Evolutionary conservation across 192 early-diverging fungal species (phyloP).

Genomic region (Dissophora globulifera): DNA sequence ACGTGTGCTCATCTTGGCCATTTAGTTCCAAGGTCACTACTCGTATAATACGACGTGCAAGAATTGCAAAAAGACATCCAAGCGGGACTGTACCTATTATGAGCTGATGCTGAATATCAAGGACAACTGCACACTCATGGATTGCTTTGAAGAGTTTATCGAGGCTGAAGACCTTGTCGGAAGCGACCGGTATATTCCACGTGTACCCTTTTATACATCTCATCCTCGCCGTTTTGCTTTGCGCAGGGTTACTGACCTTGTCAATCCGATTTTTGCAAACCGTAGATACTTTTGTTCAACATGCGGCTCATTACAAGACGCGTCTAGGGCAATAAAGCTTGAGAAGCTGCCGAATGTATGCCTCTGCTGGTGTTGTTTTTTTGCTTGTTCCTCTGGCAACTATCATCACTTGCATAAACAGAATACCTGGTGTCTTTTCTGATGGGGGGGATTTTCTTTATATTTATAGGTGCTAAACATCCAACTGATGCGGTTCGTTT

Average conservation of each 20-base stretch:
- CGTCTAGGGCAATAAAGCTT: slow-evolving; percentile 33
- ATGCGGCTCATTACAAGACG: slow-evolving; percentile 50
- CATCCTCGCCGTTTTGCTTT: too few relatives aligned
- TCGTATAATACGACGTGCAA: slow-evolving; percentile 46
- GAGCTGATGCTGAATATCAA: slow-evolving; percentile 51
- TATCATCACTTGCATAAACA: too few relatives aligned
- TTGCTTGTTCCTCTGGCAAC: too few relatives aligned
- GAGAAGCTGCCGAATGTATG: slow-evolving; percentile 38
- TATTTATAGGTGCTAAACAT: slow-evolving; percentile 37
- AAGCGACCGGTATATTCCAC: slow-evolving; percentile 44
- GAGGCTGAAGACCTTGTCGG: slow-evolving; percentile 39
- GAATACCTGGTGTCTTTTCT: too few relatives aligned
- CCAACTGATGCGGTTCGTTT: slow-evolving; percentile 56
- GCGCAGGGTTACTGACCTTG: too few relatives aligned
- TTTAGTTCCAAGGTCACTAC: slow-evolving; percentile 51
- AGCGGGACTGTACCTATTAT: slow-evolving; percentile 31
- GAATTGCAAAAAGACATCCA: slow-evolving; percentile 36
- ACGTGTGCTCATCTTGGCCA: too few relatives aligned
- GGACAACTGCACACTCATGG: slow-evolving; percentile 42
- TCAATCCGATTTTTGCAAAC: too few relatives aligned
- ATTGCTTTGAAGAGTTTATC: slow-evolving; percentile 47
- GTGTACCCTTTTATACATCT: too few relatives aligned
- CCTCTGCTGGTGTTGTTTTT: too few relatives aligned
- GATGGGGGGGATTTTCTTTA: too few relatives aligned
- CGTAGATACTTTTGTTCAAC: slow-evolving; percentile 33